Percentiles rank a stretch among this genome's conserved stretches.
Conservation (phyloP, 805 yeast genomes). For the Wickerhamiella azymoides region DNA sequence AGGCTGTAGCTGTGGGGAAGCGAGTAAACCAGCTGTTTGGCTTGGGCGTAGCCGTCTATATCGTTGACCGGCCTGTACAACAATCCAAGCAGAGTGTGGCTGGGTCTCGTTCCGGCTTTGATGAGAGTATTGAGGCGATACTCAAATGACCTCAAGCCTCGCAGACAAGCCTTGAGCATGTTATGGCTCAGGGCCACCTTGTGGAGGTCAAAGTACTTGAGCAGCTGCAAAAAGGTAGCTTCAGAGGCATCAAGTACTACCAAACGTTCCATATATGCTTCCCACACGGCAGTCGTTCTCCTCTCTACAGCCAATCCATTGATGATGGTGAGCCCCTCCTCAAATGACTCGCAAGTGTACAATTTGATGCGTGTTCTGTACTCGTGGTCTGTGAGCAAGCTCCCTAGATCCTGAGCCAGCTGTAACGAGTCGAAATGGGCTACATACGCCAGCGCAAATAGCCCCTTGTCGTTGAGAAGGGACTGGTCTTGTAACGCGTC, state of each 20-base stretch:
- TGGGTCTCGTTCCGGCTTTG: too few species aligned
- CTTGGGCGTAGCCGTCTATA: conserved; percentile 7
- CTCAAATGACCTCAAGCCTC: conserved; percentile 8
- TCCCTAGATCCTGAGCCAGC: conserved; percentile 10
- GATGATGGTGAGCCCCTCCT: conserved; percentile 10
- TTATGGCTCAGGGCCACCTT: conserved; percentile 12
- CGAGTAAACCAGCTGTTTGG: neutral
- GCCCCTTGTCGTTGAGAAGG: conserved; percentile 22
- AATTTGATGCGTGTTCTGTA: conserved; percentile 12
- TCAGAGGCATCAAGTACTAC: conserved; percentile 13
- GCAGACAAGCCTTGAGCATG: conserved; percentile 9
- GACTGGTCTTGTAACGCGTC: conserved; percentile 12
- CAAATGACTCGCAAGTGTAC: conserved; percentile 9
- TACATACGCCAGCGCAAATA: conserved; percentile 20
- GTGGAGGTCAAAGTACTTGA: conserved; percentile 12
- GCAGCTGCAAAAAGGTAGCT: conserved; percentile 12
- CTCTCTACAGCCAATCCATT: conserved; percentile 4
- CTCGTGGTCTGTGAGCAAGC: conserved; percentile 1
- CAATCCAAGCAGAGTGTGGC: conserved; percentile 7
- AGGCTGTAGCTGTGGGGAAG: conserved; percentile 9
- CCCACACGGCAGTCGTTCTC: conserved; percentile 19
- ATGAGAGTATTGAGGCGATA: conserved; percentile 7
- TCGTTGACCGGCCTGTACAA: conserved; percentile 7
- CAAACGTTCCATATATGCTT: conserved; percentile 15
- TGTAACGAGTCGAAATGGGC: conserved; percentile 11